A percentile compares a stretch with the other conserved stretches of the same genome.
These are phyloP conservation scores for Gynandropsis gynandra DNA, from an alignment of 345 rosid species.

Conservation along the genomic window DNA sequence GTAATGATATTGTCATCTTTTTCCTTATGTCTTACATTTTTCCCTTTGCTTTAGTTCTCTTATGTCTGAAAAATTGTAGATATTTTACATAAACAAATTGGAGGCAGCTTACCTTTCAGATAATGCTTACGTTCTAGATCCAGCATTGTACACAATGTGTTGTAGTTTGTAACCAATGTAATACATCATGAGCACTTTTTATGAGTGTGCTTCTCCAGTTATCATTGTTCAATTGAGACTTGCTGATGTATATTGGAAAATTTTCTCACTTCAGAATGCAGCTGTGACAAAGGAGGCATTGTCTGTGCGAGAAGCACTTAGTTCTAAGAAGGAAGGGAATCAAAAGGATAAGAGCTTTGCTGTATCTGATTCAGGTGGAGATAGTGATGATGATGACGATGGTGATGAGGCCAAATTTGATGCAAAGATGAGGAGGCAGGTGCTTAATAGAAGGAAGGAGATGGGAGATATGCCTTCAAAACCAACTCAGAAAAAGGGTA, in stretches of 20 bases:
- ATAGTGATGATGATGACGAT: conserved; percentile 29
- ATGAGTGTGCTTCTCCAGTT: conserved; percentile 6
- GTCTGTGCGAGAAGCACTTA: conserved; percentile 71
- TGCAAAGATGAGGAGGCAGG: conserved; percentile 73
- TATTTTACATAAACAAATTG: neutral
- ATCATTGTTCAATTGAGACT: neutral
- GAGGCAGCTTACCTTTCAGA: conserved; percentile 5
- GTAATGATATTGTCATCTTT: conserved; percentile 26
- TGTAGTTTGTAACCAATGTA: conserved; percentile 3
- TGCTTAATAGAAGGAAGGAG: conserved; percentile 60
- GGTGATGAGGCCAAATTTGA: conserved; percentile 74
- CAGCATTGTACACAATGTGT: conserved; percentile 6
- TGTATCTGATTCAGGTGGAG: conserved; percentile 22
- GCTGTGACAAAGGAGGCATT: conserved; percentile 58
- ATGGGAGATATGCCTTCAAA: conserved; percentile 47
- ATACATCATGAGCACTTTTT: neutral
- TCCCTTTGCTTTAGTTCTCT: neutral
- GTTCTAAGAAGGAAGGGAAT: conserved; percentile 50
- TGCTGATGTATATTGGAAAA: conserved; percentile 15
- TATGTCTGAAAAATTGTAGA: conserved; percentile 11
- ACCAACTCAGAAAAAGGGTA: conserved; percentile 48
- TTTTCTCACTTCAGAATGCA: conserved; percentile 41
- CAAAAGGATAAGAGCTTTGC: conserved; percentile 39
- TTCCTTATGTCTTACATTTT: neutral
- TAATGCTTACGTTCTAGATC: conserved; percentile 1